Evolutionary conservation across 164 flowering plant species (phyloP), one percentile per base, ranked within the genome.

Genomic region (Hamamelis virginiana): DNA sequence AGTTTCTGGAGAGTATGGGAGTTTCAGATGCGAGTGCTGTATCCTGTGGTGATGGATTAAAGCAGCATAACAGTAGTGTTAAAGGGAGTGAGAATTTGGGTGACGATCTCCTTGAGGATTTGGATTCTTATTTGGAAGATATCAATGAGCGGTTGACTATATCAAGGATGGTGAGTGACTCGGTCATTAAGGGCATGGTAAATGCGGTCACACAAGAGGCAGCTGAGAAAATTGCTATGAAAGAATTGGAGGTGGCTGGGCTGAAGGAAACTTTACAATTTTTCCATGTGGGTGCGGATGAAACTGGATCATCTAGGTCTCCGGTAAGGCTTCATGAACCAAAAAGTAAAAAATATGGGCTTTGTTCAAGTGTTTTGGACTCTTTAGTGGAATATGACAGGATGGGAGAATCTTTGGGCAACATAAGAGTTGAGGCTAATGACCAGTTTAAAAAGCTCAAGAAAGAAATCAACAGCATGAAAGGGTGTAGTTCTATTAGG

Each of bases 91-190:
- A 77, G 45, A 72, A 79, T 71, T 52, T 68, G 27, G 82, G 58
- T 1, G 78, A 69, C 73, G 82, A 73, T 15, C 46, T 96, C 9
- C 79, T 92, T 38, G 83, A 85, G 27, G 89, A 84, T 72, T 82
- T 89, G 44, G 99, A 96, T 66, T 87, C 89, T 8, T 90, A 85
- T 73, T 73, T 79, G 69, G 86, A 89, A 23, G 96, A 88, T 64
- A 81, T 96, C 28, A 60, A 80, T 68, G 88, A 84, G 13, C 81
- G 95, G 14, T 67, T 96, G 65, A 84, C 75, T 10, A 74, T 96
- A 27, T 90, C 98, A 6, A 78, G 95, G 76, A 86, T 93, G 94
- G 99, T 96, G 18, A 87, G 80, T 75, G 87, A 91, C 58, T 83
- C 96, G 9, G 85, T 96, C 43, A 84, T 86, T 22, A 90, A 84